Evolutionary conservation across 2,329 filamentous ascomycete genomes (phyloP).

Genomic region (Curvularia spicifera): DNA sequence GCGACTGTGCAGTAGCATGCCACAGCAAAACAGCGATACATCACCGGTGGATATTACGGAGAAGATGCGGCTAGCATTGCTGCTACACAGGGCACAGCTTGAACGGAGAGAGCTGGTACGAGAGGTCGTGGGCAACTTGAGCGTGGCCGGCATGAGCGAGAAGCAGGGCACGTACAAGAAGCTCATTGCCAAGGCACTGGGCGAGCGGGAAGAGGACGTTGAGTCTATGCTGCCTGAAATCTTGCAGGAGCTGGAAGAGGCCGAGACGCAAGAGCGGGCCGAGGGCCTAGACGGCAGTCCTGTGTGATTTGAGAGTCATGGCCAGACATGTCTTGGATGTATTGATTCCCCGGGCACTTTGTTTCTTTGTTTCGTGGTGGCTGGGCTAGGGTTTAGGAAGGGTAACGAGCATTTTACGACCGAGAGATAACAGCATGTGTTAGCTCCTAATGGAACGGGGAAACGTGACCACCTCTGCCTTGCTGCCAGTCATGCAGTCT

Average conservation of each 20-base stretch:
- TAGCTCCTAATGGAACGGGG: slow-evolving; percentile 12
- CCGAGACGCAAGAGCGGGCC: slow-evolving; percentile 49
- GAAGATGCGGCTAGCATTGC: slow-evolving; percentile 63
- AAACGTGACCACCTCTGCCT: background rate
- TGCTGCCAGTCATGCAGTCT: background rate
- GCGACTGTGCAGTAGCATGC: slow-evolving; percentile 36
- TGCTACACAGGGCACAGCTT: slow-evolving; percentile 63
- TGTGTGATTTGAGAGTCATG: slow-evolving; percentile 16
- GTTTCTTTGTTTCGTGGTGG: slow-evolving; percentile 2
- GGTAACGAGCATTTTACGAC: slow-evolving; percentile 20
- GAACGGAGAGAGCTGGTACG: slow-evolving; percentile 68
- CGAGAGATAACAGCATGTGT: slow-evolving; percentile 15
- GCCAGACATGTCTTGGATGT: slow-evolving; percentile 2
- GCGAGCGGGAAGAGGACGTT: slow-evolving; percentile 71
- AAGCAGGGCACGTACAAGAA: slow-evolving; percentile 76
- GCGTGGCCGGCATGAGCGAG: slow-evolving; percentile 72
- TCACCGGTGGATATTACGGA: slow-evolving; percentile 54
- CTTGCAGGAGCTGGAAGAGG: slow-evolving; percentile 56
- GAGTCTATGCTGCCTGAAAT: slow-evolving; percentile 65
- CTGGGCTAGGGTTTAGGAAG: slow-evolving; percentile 5
- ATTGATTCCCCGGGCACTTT: slow-evolving; percentile 1
- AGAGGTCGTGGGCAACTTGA: slow-evolving; percentile 72
- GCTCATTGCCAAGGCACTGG: slow-evolving; percentile 71
- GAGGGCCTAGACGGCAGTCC: slow-evolving; percentile 47
- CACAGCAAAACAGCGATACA: slow-evolving; percentile 33